A percentile compares a stretch with the other conserved stretches of the same genome.
Evolutionary conservation across 2,329 filamentous ascomycete species (phyloP).

Genomic region (Hypoxylon sp.): DNA sequence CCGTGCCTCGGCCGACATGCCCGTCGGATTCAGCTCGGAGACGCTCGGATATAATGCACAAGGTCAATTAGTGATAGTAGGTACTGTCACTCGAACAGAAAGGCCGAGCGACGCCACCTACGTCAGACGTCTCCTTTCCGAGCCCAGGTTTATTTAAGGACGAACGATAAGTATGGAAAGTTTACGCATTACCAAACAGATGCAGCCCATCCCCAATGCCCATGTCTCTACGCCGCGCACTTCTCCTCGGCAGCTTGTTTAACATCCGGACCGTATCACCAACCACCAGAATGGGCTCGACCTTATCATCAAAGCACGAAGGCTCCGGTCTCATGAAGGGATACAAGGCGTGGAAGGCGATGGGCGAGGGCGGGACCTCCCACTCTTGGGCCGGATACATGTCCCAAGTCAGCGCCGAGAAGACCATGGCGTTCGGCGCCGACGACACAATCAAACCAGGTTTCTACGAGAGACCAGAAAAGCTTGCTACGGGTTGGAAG

Average conservation of each 20-base stretch:
- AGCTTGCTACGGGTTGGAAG: slow-evolving; percentile 31
- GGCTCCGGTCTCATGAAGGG: slow-evolving; percentile 19
- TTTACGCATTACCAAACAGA: background rate
- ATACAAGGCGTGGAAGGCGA: slow-evolving; percentile 33
- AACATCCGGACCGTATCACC: slow-evolving; percentile 11
- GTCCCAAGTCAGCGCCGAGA: slow-evolving; percentile 24
- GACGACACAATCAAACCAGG: slow-evolving; percentile 37
- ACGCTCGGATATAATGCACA: slow-evolving; percentile 22
- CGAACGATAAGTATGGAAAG: background rate
- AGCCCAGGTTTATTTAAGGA: slow-evolving; percentile 5
- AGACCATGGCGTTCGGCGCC: slow-evolving; percentile 27
- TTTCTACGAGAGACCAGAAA: slow-evolving; percentile 33
- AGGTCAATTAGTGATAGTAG: background rate
- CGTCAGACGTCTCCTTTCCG: background rate
- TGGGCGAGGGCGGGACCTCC: slow-evolving; percentile 31
- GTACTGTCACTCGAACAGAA: slow-evolving; percentile 13
- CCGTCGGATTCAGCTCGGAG: slow-evolving; percentile 27
- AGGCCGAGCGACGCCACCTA: background rate
- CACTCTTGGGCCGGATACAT: slow-evolving; percentile 28
- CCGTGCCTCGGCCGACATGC: slow-evolving; percentile 20
- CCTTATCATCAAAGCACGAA: slow-evolving; percentile 17
- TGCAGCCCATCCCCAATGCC: background rate
- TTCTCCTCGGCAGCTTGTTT: slow-evolving; percentile 12
- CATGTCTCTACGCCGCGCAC: slow-evolving; percentile 13
- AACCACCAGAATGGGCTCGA: slow-evolving; percentile 13